A percentile compares a stretch with the other conserved stretches of the same genome.
Evolutionary conservation across 1,139 yeast species (phyloP).

Genomic region (Diutina scorzettiae): DNA sequence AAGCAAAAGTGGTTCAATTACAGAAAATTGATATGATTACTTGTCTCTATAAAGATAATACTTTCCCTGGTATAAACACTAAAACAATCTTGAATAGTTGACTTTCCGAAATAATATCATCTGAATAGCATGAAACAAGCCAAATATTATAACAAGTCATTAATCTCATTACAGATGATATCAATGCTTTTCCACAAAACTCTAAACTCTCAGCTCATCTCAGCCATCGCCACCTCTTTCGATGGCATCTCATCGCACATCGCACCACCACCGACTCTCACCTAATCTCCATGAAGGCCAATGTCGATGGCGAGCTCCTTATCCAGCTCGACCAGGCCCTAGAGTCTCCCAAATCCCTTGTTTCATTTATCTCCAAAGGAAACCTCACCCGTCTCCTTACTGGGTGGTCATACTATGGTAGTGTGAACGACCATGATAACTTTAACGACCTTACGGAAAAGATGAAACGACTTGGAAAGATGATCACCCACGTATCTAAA

Average conservation of each 20-base stretch:
- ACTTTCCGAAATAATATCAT: no score
- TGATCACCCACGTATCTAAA: not conserved
- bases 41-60: no score
- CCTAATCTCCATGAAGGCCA: not conserved
- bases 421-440: not conserved
- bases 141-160: no score
- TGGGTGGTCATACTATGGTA: conserved; percentile 1
- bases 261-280: not conserved
- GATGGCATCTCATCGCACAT: not conserved
- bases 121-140: no score
- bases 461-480: not conserved
- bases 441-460: not conserved
- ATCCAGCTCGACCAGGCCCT: not conserved
- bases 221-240: no score
- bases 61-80: no score
- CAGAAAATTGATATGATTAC: no score
- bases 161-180: no score
- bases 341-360: not conserved
- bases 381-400: not conserved
- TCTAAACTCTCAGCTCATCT: no score
- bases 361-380: not conserved
- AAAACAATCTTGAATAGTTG: no score
- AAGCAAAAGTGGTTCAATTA: no score
- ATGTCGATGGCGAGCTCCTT: conserved; percentile 3
- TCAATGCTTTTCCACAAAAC: no score